Conservation (phyloP, 192 early-diverging fungal species). For the Dispira parvispora region DNA sequence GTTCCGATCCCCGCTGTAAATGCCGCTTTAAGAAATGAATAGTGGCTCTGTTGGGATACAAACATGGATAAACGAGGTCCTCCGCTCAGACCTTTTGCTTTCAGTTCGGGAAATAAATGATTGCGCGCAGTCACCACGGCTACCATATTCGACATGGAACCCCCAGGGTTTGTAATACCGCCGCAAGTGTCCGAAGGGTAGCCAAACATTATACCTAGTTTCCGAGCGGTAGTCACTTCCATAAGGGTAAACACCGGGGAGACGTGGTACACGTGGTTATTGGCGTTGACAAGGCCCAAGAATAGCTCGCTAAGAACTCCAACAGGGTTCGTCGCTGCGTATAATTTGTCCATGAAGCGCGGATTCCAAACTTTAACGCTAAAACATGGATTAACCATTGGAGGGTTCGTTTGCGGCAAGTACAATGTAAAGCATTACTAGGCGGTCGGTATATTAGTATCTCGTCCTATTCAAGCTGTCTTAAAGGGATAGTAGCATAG, state of each 20-base stretch:
- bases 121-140: slow-evolving; percentile 64
- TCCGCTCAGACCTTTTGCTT: slow-evolving; percentile 24
- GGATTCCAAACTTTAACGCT: slow-evolving; percentile 50
- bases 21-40: slow-evolving; percentile 56
- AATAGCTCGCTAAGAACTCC: slow-evolving; percentile 57
- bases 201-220: slow-evolving; percentile 16
- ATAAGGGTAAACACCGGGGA: slow-evolving; percentile 55
- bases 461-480: background rate
- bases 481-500: background rate
- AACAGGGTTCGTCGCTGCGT: slow-evolving; percentile 55
- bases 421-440: background rate
- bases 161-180: slow-evolving; percentile 57
- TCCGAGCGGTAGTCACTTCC: slow-evolving; percentile 38
- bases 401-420: background rate
- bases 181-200: slow-evolving; percentile 24
- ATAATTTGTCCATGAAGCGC: slow-evolving; percentile 68
- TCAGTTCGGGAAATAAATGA: slow-evolving; percentile 39
- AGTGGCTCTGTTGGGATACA: slow-evolving; percentile 55
- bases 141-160: slow-evolving; percentile 55
- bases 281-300: slow-evolving; percentile 52
- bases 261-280: slow-evolving; percentile 58
- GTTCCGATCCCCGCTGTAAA: slow-evolving; percentile 51
- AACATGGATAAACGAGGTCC: slow-evolving; percentile 36
- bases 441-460: background rate
- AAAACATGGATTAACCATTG: background rate